A percentile compares a stretch with the other conserved stretches of the same genome.
phyloP scores from a whole-genome alignment of 129 eudicot species.

The Flaveria ramosissima region DNA sequence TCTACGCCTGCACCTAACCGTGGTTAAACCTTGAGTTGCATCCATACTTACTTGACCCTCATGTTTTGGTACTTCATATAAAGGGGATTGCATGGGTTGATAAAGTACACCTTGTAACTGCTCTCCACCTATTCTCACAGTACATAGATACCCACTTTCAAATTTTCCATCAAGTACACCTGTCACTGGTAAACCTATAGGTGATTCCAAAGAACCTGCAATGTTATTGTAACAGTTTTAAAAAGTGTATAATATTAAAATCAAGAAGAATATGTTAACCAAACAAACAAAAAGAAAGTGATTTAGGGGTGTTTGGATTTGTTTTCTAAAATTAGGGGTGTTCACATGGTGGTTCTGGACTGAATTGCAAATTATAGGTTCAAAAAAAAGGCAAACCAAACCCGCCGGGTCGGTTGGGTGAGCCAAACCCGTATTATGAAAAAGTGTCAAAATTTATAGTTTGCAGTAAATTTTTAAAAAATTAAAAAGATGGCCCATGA shows the following conservation, averaged over 20 bases:
- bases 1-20: constrained; percentile 52
- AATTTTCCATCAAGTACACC: constrained; percentile 87
- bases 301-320: constrained; percentile 9
- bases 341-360: too few relatives aligned
- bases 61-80: constrained; percentile 33
- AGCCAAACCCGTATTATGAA: too few relatives aligned
- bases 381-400: too few relatives aligned
- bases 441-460: too few relatives aligned
- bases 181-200: constrained; percentile 51
- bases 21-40: constrained; percentile 36
- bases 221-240: background rate
- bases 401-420: too few relatives aligned
- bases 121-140: constrained; percentile 70
- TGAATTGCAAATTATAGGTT: too few relatives aligned
- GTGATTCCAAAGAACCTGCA: constrained; percentile 41
- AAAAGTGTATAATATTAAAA: background rate
- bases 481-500: too few relatives aligned
- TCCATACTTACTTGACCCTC: constrained; percentile 25
- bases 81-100: constrained; percentile 45
- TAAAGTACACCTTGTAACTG: constrained; percentile 84
- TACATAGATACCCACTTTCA: constrained; percentile 88
- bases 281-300: background rate
- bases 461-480: too few relatives aligned
- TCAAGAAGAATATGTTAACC: background rate
- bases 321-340: background rate